Base-by-base conservation (phyloP, 768 basidiomycete genomes). In the Cystoderma amianthinum region DNA sequence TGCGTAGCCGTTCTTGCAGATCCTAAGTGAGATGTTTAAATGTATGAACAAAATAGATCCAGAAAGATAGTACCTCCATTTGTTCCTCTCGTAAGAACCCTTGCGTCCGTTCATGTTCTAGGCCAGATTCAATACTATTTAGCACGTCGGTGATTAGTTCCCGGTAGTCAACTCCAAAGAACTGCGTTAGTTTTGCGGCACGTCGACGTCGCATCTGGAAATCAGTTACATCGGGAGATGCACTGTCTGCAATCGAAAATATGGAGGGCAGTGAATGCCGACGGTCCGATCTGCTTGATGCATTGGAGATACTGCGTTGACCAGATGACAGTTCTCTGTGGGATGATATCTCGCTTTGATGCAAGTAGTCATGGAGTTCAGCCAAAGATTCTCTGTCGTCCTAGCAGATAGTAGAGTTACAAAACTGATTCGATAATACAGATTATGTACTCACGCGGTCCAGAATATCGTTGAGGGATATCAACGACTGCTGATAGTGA, bases 101-200 rank as follows among this genome's bases (percentile, higher is more conserved):
- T 33, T 66, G 63, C 36, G 64, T 72, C 39, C 73, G 58, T 56
- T 90, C 88, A 49, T 84, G 77, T 52, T 83, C 76, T 37, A 92
- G 54, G 55, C 86, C 68, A 45, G 64, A 74, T 60, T 90, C 88
- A 51, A 92, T 82, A 39, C 83, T 88, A 48, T 88, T 85, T 48
- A 92, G 60, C 22, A 92, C 75, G 54, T 90, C 84, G 28, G 67
- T 71, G 41, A 91, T 80, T 42, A 91, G 63, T 41, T 85, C 84
- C 19, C 78, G 73, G 58, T 92, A 90, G 57, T 88, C 75, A 32
- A 90, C 89, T 17, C 88, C 88, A 61, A 92, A 92, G 71, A 91
- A 91, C 61, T 82, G 73, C 19, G 84, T 82, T 45, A 92, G 70
- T 67, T 92, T 92, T 46, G 88, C 87, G 3, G 87, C 88, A 44